phyloP scores from a whole-genome alignment of 345 rosid species.

The Citrus maxima region DNA sequence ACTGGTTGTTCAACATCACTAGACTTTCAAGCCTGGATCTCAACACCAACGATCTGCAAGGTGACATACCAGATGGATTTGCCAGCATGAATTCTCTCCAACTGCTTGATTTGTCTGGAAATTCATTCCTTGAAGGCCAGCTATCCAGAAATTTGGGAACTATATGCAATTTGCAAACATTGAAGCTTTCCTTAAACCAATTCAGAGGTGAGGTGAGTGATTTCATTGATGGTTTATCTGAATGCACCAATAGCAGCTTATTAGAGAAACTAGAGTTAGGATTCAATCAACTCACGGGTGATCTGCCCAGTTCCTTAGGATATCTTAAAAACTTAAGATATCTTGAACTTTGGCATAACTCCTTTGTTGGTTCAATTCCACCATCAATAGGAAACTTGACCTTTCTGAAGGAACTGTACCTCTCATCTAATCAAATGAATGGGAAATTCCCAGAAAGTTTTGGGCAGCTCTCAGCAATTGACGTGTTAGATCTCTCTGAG shows the following conservation, averaged over 20 bases:
- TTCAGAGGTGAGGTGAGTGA: conserved; percentile 16
- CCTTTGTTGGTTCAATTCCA: conserved; percentile 28
- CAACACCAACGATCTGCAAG: conserved; percentile 10
- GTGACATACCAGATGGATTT: conserved; percentile 12
- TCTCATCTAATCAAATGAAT: conserved; percentile 22
- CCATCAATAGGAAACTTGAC: conserved; percentile 25
- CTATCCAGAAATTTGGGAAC: conserved; percentile 2
- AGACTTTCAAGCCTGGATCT: conserved; percentile 11
- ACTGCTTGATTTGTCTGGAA: conserved; percentile 4
- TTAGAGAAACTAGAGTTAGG: conserved; percentile 14
- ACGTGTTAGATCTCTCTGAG: conserved; percentile 9
- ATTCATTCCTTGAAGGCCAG: conserved; percentile 1
- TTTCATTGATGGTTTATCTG: conserved; percentile 17
- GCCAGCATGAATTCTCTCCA: conserved; percentile 2
- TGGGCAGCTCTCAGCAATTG: conserved; percentile 22
- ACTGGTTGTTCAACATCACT: conserved; percentile 22
- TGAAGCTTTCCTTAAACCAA: conserved; percentile 20
- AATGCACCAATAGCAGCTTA: conserved; percentile 13
- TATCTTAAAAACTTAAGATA: conserved; percentile 18
- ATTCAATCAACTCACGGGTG: conserved; percentile 19
- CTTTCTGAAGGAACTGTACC: conserved; percentile 11
- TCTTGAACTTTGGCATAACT: conserved; percentile 15
- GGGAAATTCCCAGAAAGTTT: conserved; percentile 26
- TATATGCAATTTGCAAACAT: background rate
- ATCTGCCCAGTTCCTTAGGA: conserved; percentile 29